Base-by-base conservation (phyloP, 2,329 filamentous ascomycete genomes). In the Arthrobotrys sphaeroides region DNA sequence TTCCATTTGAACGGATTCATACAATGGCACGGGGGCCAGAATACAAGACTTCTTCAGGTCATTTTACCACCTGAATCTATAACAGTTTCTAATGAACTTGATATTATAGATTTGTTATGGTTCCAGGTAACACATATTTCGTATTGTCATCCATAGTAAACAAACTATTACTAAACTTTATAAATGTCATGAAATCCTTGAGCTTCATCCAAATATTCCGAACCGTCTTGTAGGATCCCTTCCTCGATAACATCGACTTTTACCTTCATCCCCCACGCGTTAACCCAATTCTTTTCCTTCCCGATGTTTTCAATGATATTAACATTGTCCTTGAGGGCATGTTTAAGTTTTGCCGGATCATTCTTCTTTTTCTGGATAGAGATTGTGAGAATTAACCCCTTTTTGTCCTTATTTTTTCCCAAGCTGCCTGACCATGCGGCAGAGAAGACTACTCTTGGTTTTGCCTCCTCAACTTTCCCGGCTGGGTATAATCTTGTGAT, bases 401-500 rank as follows among this genome's bases (percentile, higher is more conserved):
- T 78, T 20, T 45, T 53, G 13, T 28, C 42, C n/a, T n/a, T 36
- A 22, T 12, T 24, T 20, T 64, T 40, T 31, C 69, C 49, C 6
- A 40, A 36, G 9, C 36, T 28, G 33, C 43, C 12, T 31, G 61
- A 40, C 77, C 76, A 45, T 73, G 67, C 38, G 49, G 47, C 31
- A 60, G 72, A 26, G 76, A 78, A 40, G 73, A 78, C 7, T 57
- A 40, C 6, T 43, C 5, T 77, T 75, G 42, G 76, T 68, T 60
- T 78, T 62, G 3, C 38, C 12, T n/a, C 49, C 9, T 62, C 78
- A 74, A 87, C 80, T 0, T 84, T 81, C 0, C 89, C 89, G 0
- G 87, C 85, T 0, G 90, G 90, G 81, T 89, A 90, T 7, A 90
- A 82, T 9, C 83, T 84, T 0, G 85, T 87, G 28, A 90, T 82